A percentile compares a stretch with the other conserved stretches of the same genome.
These are phyloP conservation scores for Theileria annulata DNA, from an alignment of 169 alveolate genomes.

Conservation along the genomic window DNA sequence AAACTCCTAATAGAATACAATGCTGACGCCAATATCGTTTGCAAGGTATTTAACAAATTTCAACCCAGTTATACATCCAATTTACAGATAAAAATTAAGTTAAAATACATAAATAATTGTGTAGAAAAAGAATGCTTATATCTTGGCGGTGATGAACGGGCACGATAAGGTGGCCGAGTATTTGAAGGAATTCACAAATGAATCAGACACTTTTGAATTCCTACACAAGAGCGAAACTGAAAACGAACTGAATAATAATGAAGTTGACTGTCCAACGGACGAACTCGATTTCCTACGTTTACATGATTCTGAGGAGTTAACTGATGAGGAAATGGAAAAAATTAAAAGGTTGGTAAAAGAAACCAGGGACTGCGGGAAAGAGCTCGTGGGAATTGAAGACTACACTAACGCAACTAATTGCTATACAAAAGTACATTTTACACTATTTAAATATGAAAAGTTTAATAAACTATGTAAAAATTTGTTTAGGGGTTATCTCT, in stretches of 20 bases:
- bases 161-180: slow-evolving; percentile 34
- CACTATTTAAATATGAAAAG: background rate
- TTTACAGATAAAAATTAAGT: background rate
- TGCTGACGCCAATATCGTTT: slow-evolving; percentile 63
- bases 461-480: background rate
- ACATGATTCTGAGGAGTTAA: slow-evolving; percentile 2
- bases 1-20: slow-evolving; percentile 43
- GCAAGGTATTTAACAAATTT: background rate
- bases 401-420: background rate
- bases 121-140: slow-evolving; percentile 59
- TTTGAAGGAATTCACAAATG: slow-evolving; percentile 29
- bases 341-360: background rate
- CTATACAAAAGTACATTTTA: slow-evolving; percentile 11
- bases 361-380: slow-evolving; percentile 4
- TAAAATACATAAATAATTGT: background rate
- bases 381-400: background rate
- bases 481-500: slow-evolving; percentile 9
- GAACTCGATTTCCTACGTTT: background rate
- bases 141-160: slow-evolving; percentile 55
- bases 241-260: background rate
- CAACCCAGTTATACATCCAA: background rate
- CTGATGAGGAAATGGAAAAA: background rate
- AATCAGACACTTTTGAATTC: slow-evolving; percentile 26
- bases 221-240: slow-evolving; percentile 12
- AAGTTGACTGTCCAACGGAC: background rate